phyloP scores from a whole-genome alignment of 2,329 filamentous ascomycete genomes.

The Didymellaceae sp. region DNA sequence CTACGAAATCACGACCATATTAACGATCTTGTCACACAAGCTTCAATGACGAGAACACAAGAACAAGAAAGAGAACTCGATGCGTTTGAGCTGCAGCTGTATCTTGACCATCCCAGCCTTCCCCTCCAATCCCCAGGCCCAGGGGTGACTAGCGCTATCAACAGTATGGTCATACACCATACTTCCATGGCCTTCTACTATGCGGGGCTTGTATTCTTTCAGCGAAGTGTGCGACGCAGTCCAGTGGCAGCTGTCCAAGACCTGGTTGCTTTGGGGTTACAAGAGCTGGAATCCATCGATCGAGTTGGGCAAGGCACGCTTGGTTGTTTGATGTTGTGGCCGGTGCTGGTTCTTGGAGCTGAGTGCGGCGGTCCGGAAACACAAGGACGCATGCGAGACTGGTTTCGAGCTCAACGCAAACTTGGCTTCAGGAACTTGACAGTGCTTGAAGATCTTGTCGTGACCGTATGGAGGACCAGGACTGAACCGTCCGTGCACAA shows the following conservation, averaged over 20 bases:
- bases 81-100: constrained; percentile 19
- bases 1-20: constrained; percentile 15
- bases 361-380: constrained; percentile 6
- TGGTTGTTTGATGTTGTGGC: constrained; percentile 21
- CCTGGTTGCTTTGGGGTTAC: constrained; percentile 14
- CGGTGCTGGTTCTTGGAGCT: constrained; percentile 19
- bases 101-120: constrained; percentile 15
- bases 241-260: constrained; percentile 12
- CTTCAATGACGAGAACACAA: background rate
- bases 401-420: constrained; percentile 14
- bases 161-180: constrained; percentile 12
- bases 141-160: background rate
- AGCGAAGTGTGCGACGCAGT: constrained; percentile 9
- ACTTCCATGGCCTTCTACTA: constrained; percentile 20
- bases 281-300: constrained; percentile 18
- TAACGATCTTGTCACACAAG: background rate
- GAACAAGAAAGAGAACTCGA: constrained; percentile 14
- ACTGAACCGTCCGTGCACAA: background rate
- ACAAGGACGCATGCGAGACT: constrained; percentile 9
- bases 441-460: constrained; percentile 13
- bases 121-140: background rate
- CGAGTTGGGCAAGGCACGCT: constrained; percentile 10
- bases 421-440: constrained; percentile 19
- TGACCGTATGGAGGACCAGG: constrained; percentile 12
- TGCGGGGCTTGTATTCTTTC: constrained; percentile 18